Evolutionary conservation across 441 rosid genomes (phyloP).

Genomic region (Croton setiger): DNA sequence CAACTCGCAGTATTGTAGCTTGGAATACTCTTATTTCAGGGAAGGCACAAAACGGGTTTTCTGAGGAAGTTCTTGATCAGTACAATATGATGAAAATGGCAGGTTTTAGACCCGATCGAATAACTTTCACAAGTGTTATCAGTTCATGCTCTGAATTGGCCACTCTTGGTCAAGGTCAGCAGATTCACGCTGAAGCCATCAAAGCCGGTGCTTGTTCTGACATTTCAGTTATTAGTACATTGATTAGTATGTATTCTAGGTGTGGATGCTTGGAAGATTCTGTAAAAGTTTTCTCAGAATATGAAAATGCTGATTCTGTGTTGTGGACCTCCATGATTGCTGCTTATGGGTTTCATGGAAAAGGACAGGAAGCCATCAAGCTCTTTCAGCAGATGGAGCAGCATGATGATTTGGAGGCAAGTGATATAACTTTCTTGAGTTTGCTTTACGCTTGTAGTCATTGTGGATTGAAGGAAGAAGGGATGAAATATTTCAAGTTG

Average conservation of each 20-base stretch:
- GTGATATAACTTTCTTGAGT: constrained; percentile 74
- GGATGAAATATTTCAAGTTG: constrained; percentile 49
- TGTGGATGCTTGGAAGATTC: constrained; percentile 87
- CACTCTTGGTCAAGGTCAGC: constrained; percentile 79
- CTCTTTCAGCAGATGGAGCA: constrained; percentile 61
- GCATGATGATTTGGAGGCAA: constrained; percentile 39
- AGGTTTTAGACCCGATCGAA: constrained; percentile 60
- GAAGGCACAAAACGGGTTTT: constrained; percentile 65
- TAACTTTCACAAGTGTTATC: constrained; percentile 69
- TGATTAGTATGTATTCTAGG: constrained; percentile 81
- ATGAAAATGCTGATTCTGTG: constrained; percentile 50
- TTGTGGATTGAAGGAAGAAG: constrained; percentile 75
- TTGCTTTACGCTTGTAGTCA: constrained; percentile 91
- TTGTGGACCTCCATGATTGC: constrained; percentile 81
- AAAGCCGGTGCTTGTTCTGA: constrained; percentile 54
- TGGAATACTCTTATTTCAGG: constrained; percentile 88
- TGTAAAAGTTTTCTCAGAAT: constrained; percentile 50
- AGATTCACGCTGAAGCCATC: constrained; percentile 72
- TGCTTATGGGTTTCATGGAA: constrained; percentile 87
- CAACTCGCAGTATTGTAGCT: constrained; percentile 50
- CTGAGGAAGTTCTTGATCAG: constrained; percentile 56
- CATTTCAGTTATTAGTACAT: constrained; percentile 51
- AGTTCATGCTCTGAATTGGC: constrained; percentile 87
- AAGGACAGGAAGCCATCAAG: constrained; percentile 56
- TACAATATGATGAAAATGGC: constrained; percentile 65